Conservation (phyloP, 495 filamentous ascomycete species). For the Penicillium paradoxum region DNA sequence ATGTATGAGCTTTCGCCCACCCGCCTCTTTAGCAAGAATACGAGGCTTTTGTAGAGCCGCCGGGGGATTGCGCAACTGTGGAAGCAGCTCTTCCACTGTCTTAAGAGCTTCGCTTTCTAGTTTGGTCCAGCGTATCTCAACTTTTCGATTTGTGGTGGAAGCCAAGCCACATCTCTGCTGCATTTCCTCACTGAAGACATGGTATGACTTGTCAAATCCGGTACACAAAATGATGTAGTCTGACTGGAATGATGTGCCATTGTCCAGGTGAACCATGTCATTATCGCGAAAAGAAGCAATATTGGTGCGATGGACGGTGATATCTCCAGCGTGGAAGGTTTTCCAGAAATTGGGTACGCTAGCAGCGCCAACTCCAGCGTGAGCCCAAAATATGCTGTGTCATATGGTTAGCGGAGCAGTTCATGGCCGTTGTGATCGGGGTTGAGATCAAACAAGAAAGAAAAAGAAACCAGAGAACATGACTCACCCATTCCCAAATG, state of each 20-base stretch:
- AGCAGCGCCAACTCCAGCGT: constrained; percentile 32
- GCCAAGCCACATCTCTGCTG: constrained; percentile 11
- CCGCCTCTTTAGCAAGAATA: no score
- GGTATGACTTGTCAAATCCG: constrained; percentile 20
- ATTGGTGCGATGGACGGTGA: constrained; percentile 15
- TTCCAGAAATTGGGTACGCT: constrained; percentile 15
- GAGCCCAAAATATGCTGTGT: constrained; percentile 35
- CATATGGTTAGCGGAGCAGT: neutral
- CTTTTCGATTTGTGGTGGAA: neutral
- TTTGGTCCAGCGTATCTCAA: constrained; percentile 13
- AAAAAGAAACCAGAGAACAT: no score
- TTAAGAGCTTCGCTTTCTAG: constrained; percentile 23
- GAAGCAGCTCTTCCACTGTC: constrained; percentile 9
- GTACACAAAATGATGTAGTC: constrained; percentile 30
- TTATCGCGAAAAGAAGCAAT: neutral
- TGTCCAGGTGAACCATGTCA: neutral
- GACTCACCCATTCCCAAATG: constrained; percentile 1
- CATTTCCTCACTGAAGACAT: constrained; percentile 7
- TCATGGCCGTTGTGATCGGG: no score
- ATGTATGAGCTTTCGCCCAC: neutral
- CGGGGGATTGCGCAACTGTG: constrained; percentile 8
- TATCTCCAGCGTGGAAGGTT: constrained; percentile 28
- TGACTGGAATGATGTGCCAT: constrained; percentile 1
- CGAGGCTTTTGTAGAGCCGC: constrained; percentile 10
- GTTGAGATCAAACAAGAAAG: no score